Evolutionary conservation across 2,329 filamentous ascomycete genomes (phyloP).

Genomic region (Neofusicoccum ribis): DNA sequence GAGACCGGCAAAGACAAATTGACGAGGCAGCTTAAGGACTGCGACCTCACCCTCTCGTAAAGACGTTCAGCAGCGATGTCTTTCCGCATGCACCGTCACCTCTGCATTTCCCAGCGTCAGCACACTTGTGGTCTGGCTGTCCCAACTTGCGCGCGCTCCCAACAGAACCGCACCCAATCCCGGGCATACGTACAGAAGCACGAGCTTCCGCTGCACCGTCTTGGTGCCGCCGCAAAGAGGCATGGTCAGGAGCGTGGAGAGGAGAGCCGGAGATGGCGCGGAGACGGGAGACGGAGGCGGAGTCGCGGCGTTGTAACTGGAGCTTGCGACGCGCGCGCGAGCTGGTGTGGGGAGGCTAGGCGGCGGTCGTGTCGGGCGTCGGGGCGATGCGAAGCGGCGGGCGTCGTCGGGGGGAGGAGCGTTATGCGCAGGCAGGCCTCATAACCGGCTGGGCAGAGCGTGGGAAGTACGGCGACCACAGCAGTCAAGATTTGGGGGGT

Average conservation of each 20-base stretch:
- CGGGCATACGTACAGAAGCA: slow-evolving; percentile 70
- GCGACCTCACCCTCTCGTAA: slow-evolving; percentile 80
- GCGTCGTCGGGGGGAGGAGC: background rate
- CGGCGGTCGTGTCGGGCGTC: background rate
- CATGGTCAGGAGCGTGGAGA: slow-evolving; percentile 34
- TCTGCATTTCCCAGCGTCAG: slow-evolving; percentile 48
- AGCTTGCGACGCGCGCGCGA: slow-evolving; percentile 6
- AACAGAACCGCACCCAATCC: background rate
- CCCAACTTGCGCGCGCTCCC: slow-evolving; percentile 24
- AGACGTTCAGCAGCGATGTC: slow-evolving; percentile 95
- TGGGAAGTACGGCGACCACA: slow-evolving; percentile 1
- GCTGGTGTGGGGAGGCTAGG: slow-evolving; percentile 2
- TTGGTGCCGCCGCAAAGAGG: slow-evolving; percentile 57
- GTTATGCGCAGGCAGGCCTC: slow-evolving; percentile 3
- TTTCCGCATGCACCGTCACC: slow-evolving; percentile 97
- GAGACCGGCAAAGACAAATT: slow-evolving; percentile 8
- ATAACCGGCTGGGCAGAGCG: slow-evolving; percentile 8
- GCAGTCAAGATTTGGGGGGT: slow-evolving; percentile 17
- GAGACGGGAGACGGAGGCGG: slow-evolving; percentile 17
- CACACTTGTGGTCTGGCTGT: slow-evolving; percentile 22
- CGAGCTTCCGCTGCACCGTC: slow-evolving; percentile 93
- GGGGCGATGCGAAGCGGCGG: slow-evolving; percentile 10
- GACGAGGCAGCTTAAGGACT: slow-evolving; percentile 25
- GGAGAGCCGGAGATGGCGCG: slow-evolving; percentile 11
- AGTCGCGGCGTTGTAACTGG: background rate